Conservation (phyloP, 441 rosid species). For the Aquilaria agallochum region DNA sequence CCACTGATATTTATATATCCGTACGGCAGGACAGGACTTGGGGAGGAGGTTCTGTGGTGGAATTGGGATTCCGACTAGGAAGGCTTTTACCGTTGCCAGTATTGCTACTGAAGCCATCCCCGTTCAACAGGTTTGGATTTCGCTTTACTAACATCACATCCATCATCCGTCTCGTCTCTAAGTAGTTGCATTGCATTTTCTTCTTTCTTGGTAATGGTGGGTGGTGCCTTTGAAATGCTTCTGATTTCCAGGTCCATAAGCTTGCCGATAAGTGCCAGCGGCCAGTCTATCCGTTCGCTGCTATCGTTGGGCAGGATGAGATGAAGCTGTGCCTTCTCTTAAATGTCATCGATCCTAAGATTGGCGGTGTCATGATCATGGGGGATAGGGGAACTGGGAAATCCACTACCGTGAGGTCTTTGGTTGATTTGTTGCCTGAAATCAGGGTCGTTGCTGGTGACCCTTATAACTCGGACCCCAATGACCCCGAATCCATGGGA, state of each 20-base stretch:
- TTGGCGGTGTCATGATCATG: conserved; percentile 98
- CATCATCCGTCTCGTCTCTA: neutral
- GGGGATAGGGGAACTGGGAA: conserved; percentile 97
- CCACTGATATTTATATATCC: too few relatives aligned
- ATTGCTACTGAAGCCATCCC: conserved; percentile 80
- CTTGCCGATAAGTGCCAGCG: conserved; percentile 59
- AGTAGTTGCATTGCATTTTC: conserved; percentile 1
- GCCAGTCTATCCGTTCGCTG: conserved; percentile 89
- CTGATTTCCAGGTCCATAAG: conserved; percentile 44
- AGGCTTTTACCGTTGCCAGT: conserved; percentile 51
- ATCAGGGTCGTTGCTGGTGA: conserved; percentile 75
- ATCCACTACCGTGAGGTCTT: conserved; percentile 83
- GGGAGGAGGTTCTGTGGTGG: conserved; percentile 49
- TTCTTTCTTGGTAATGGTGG: conserved; percentile 7
- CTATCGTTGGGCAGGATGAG: conserved; percentile 98
- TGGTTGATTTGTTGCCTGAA: conserved; percentile 87
- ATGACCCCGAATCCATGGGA: conserved; percentile 90
- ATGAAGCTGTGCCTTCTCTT: conserved; percentile 89
- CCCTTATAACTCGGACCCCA: conserved; percentile 89
- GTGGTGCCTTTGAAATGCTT: conserved; percentile 3
- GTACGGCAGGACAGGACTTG: conserved; percentile 44
- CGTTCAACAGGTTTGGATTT: conserved; percentile 49
- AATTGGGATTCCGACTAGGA: conserved; percentile 43
- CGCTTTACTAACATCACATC: neutral
- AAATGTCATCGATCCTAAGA: conserved; percentile 92